Conservation (phyloP, 2,329 filamentous ascomycete genomes). For the Pleurostoma richardsiae region DNA sequence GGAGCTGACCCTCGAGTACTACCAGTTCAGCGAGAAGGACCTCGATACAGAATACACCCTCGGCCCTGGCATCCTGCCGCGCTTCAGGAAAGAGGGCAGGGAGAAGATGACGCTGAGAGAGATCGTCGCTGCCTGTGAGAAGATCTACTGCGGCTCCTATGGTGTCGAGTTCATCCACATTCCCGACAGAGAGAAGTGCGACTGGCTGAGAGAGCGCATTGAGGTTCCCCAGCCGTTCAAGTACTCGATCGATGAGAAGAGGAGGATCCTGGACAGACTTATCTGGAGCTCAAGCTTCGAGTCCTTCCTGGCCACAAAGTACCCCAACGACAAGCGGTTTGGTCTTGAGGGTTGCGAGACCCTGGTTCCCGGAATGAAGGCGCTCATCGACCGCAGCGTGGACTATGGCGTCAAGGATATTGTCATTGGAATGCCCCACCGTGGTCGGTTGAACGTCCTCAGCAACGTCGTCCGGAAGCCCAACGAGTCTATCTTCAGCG, state of each 20-base stretch:
- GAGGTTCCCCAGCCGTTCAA: slow-evolving; percentile 94
- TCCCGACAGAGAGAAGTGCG: slow-evolving; percentile 92
- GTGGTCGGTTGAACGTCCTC: slow-evolving; percentile 94
- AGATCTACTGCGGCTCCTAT: slow-evolving; percentile 95
- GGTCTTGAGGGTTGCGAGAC: slow-evolving; percentile 96
- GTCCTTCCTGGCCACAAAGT: slow-evolving; percentile 91
- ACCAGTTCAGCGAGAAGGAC: slow-evolving; percentile 92
- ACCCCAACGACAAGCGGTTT: slow-evolving; percentile 99
- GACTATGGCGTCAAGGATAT: slow-evolving; percentile 99
- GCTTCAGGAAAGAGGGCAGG: slow-evolving; percentile 82
- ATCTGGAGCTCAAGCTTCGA: slow-evolving; percentile 99
- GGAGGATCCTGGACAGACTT: slow-evolving; percentile 90
- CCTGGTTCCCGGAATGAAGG: slow-evolving; percentile 98
- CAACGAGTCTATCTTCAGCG: slow-evolving; percentile 99
- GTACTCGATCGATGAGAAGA: slow-evolving; percentile 97
- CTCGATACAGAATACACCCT: slow-evolving; percentile 87
- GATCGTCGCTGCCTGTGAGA: slow-evolving; percentile 89
- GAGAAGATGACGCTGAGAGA: slow-evolving; percentile 97
- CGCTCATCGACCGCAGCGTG: slow-evolving; percentile 94
- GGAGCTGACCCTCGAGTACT: slow-evolving; percentile 89
- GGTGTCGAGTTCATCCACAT: slow-evolving; percentile 99
- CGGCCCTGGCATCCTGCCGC: slow-evolving; percentile 89
- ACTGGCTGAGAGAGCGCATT: slow-evolving; percentile 93
- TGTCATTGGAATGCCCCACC: slow-evolving; percentile 98
- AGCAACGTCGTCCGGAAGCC: slow-evolving; percentile 98